Conservation (phyloP, 1,284 basidiomycete genomes). For the Cryptococcus sp. region DNA sequence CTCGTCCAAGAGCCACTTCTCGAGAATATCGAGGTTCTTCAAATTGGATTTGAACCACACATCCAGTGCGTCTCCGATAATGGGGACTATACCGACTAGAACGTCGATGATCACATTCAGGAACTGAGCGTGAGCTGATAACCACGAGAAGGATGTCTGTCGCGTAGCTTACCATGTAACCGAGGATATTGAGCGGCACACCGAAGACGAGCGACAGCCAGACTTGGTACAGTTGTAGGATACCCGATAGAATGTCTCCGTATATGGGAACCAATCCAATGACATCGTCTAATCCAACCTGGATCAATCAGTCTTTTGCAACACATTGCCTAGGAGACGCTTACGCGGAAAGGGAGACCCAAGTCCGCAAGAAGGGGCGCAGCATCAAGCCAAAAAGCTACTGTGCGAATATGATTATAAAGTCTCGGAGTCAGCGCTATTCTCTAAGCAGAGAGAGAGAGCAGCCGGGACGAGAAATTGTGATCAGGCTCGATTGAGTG, state of each 20-base stretch:
- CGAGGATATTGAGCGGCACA: conserved; percentile 26
- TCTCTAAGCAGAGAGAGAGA: conserved; percentile 3
- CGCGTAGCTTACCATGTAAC: conserved; percentile 41
- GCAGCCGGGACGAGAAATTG: not conserved
- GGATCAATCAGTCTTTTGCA: not conserved
- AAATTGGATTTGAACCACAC: conserved; percentile 49
- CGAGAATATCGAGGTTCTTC: conserved; percentile 41
- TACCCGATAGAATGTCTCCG: conserved; percentile 43
- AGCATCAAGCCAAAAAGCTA: conserved; percentile 48
- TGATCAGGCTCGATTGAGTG: conserved; percentile 18
- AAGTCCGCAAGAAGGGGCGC: conserved; percentile 45
- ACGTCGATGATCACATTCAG: conserved; percentile 42
- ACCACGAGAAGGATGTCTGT: not conserved
- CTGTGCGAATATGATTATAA: conserved; percentile 46
- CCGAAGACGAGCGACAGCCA: conserved; percentile 45
- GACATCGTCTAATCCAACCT: conserved; percentile 48
- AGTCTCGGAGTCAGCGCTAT: conserved; percentile 23
- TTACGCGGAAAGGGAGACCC: conserved; percentile 45
- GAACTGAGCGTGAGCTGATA: conserved; percentile 18
- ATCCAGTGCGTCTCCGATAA: conserved; percentile 47
- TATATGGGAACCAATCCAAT: conserved; percentile 48
- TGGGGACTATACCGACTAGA: conserved; percentile 43
- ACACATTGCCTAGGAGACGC: not conserved
- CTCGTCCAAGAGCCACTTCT: conserved; percentile 39
- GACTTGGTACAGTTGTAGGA: conserved; percentile 47